phyloP scores from a whole-genome alignment of 768 basidiomycete genomes.

The Neoboletus brunneissimus region DNA sequence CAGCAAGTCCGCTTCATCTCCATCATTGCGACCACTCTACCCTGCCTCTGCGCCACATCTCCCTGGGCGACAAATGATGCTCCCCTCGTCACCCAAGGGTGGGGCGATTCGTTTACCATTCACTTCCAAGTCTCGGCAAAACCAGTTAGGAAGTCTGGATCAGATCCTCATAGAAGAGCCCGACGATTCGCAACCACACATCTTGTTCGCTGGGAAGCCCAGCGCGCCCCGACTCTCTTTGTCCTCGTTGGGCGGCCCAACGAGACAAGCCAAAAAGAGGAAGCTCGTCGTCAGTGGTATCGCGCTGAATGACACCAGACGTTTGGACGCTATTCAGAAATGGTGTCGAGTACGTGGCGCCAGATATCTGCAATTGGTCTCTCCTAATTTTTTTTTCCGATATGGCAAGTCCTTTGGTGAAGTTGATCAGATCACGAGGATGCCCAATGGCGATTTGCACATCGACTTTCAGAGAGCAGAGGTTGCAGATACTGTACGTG shows the following conservation, averaged over 20 bases:
- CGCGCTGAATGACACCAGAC: constrained; percentile 52
- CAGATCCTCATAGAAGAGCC: constrained; percentile 29
- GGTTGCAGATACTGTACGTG: constrained; percentile 74
- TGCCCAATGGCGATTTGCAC: constrained; percentile 78
- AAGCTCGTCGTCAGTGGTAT: constrained; percentile 72
- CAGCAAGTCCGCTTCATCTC: constrained; percentile 26
- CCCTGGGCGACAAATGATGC: constrained; percentile 34
- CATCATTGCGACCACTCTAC: constrained; percentile 37
- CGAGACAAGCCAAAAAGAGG: constrained; percentile 52
- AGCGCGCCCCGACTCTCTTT: constrained; percentile 29
- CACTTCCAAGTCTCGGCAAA: constrained; percentile 18
- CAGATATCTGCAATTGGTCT: background rate
- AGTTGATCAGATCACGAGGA: constrained; percentile 65
- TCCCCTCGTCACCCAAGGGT: constrained; percentile 30
- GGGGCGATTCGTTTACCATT: constrained; percentile 35
- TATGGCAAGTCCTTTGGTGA: constrained; percentile 65
- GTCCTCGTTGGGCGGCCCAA: constrained; percentile 33
- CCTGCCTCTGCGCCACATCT: constrained; percentile 41
- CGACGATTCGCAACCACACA: constrained; percentile 27
- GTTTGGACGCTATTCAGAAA: constrained; percentile 63
- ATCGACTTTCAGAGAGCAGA: constrained; percentile 71
- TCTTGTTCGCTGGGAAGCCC: constrained; percentile 28
- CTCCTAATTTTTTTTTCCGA: constrained; percentile 11
- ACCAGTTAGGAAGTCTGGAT: constrained; percentile 9
- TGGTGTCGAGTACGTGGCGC: constrained; percentile 68